These are phyloP conservation scores for Trametes cinnabarina DNA, from an alignment of 768 basidiomycete genomes.

Conservation along the genomic window DNA sequence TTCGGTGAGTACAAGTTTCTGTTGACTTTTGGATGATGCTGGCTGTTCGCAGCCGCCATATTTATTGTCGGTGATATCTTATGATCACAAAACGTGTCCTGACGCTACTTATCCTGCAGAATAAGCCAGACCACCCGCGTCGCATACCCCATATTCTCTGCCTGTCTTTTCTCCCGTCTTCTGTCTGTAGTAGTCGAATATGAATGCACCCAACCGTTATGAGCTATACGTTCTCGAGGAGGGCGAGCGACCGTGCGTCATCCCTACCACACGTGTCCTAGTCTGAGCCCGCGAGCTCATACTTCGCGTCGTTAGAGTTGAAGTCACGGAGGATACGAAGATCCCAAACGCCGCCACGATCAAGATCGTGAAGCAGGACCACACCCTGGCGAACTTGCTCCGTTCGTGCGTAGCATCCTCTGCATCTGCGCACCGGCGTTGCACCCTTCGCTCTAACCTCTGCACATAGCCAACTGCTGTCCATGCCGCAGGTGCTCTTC, in stretches of 20 bases:
- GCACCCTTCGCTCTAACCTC: neutral
- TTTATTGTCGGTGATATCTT: slow-evolving; percentile 63
- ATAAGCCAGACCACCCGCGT: no score
- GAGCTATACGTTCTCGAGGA: slow-evolving; percentile 92
- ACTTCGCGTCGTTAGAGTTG: slow-evolving; percentile 53
- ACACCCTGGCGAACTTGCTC: slow-evolving; percentile 96
- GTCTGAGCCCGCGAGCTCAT: slow-evolving; percentile 13
- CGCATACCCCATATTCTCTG: neutral
- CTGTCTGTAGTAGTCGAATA: slow-evolving; percentile 30
- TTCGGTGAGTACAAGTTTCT: slow-evolving; percentile 20
- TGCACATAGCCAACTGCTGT: slow-evolving; percentile 73
- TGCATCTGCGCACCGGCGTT: neutral
- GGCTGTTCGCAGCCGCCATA: slow-evolving; percentile 42
- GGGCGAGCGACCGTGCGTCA: slow-evolving; percentile 87
- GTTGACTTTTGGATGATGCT: slow-evolving; percentile 43
- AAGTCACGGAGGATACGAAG: slow-evolving; percentile 93
- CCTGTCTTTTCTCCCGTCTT: neutral
- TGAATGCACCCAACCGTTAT: slow-evolving; percentile 95
- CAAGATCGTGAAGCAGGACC: slow-evolving; percentile 94
- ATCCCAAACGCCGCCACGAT: slow-evolving; percentile 97
- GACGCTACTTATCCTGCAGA: slow-evolving; percentile 36
- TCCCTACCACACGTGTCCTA: neutral
- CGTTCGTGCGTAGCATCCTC: slow-evolving; percentile 64
- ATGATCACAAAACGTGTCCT: slow-evolving; percentile 54
- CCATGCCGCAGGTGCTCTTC: slow-evolving; percentile 86